These are phyloP conservation scores for Globisporangium middletonii DNA, from an alignment of 352 stramenopile genomes.

Conservation along the genomic window DNA sequence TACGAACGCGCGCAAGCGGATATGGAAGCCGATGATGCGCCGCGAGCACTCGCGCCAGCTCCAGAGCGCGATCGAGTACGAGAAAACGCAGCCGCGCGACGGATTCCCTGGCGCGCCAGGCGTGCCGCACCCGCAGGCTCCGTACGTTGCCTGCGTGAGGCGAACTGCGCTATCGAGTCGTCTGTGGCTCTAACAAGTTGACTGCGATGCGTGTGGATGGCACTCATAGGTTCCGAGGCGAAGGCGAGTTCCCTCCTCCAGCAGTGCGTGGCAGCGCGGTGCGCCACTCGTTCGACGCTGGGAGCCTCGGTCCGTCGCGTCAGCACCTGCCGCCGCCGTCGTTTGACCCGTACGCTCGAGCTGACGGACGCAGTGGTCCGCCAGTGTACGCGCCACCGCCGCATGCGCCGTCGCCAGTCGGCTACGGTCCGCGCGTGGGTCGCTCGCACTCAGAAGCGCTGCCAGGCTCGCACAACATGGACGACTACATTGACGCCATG, in stretches of 20 bases:
- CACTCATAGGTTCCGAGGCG: conserved; percentile 6
- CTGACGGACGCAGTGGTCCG: conserved; percentile 9
- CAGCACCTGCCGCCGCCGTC: conserved; percentile 7
- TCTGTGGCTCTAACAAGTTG: neutral
- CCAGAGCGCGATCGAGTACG: conserved; percentile 66
- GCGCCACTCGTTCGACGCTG: conserved; percentile 66
- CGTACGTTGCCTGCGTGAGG: conserved; percentile 9
- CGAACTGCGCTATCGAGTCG: neutral
- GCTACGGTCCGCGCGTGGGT: conserved; percentile 32
- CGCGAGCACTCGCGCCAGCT: conserved; percentile 76
- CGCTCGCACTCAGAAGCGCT: conserved; percentile 68
- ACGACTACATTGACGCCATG: conserved; percentile 66
- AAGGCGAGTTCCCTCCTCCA: conserved; percentile 35
- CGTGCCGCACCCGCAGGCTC: conserved; percentile 8
- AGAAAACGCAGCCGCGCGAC: conserved; percentile 36
- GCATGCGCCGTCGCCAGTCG: conserved; percentile 3
- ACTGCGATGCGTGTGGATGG: neutral
- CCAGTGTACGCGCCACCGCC: conserved; percentile 21
- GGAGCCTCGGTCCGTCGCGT: conserved; percentile 32
- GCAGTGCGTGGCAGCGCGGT: conserved; percentile 12
- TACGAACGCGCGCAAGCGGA: conserved; percentile 85
- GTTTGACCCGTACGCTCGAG: conserved; percentile 14
- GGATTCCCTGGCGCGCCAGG: conserved; percentile 17
- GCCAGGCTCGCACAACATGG: conserved; percentile 27
- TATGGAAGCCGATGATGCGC: conserved; percentile 89